Evolutionary conservation across 2,329 filamentous ascomycete genomes (phyloP).

Genomic region (Periconia macrospinosa): DNA sequence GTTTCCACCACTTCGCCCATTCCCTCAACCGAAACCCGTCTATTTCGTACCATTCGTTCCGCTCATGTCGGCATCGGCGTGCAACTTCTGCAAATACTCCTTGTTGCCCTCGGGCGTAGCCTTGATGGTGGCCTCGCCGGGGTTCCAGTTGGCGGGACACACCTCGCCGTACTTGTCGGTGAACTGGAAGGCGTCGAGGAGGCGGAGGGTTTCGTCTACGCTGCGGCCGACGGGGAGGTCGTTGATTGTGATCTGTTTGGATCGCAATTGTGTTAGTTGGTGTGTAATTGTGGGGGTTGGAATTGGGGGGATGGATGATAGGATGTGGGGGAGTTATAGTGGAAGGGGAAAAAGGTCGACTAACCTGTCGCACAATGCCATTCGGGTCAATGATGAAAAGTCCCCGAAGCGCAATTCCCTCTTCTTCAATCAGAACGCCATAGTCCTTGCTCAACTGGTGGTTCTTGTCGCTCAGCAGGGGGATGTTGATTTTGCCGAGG

Average conservation of each 20-base stretch:
- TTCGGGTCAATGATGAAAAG: constrained; percentile 69
- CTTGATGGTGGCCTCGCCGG: constrained; percentile 44
- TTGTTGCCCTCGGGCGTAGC: constrained; percentile 45
- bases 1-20: neutral
- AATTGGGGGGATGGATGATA: neutral
- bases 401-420: constrained; percentile 64
- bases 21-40: neutral
- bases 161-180: constrained; percentile 48
- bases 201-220: constrained; percentile 65
- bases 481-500: constrained; percentile 62
- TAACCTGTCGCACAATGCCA: constrained; percentile 57
- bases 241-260: constrained; percentile 62
- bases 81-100: constrained; percentile 39
- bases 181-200: constrained; percentile 55
- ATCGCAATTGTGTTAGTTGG: constrained; percentile 36
- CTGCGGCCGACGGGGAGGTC: constrained; percentile 66
- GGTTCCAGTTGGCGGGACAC: constrained; percentile 48
- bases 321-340: neutral
- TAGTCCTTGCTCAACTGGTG: constrained; percentile 63
- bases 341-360: constrained; percentile 11
- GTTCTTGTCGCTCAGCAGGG: constrained; percentile 64
- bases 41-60: constrained; percentile 34
- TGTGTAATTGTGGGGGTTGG: constrained; percentile 55
- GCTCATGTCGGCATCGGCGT: constrained; percentile 39
- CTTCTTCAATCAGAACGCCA: constrained; percentile 65